phyloP scores from a whole-genome alignment of 2,329 filamentous ascomycete genomes.

The Neonectria faginata region DNA sequence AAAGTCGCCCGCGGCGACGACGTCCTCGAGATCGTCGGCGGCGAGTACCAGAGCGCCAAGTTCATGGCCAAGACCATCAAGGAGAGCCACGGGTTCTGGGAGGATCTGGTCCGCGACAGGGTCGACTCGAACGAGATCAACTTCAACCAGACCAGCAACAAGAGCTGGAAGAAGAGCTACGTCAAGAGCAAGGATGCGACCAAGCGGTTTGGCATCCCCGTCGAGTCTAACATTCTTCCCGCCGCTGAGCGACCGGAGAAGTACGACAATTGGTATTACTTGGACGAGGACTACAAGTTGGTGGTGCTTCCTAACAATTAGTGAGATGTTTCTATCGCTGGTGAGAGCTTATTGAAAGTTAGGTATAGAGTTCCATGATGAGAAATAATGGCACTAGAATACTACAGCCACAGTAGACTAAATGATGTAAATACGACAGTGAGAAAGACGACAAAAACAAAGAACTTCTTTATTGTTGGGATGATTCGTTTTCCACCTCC shows the following conservation, averaged over 20 bases:
- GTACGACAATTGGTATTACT: conserved; percentile 54
- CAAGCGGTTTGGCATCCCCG: conserved; percentile 48
- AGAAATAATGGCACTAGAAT: background rate
- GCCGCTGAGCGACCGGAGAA: conserved; percentile 47
- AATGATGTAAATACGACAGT: background rate
- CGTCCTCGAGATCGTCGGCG: conserved; percentile 52
- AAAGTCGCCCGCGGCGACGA: conserved; percentile 54
- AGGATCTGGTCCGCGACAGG: conserved; percentile 53
- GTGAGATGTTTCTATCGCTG: background rate
- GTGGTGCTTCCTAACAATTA: conserved; percentile 41
- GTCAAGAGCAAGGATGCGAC: conserved; percentile 49
- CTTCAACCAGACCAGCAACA: conserved; percentile 55
- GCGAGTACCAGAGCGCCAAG: conserved; percentile 51
- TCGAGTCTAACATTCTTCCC: conserved; percentile 45
- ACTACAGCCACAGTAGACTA: background rate
- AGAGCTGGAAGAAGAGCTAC: conserved; percentile 47
- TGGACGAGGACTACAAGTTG: conserved; percentile 49
- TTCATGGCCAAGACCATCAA: conserved; percentile 48
- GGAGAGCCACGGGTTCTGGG: conserved; percentile 55
- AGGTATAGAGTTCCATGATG: background rate
- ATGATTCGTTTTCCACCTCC: background rate
- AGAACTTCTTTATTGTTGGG: background rate
- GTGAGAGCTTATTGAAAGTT: too few relatives aligned
- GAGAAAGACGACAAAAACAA: background rate
- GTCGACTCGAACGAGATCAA: conserved; percentile 54